These are phyloP conservation scores for Aspergillus glaucus DNA, from an alignment of 2,329 filamentous ascomycete genomes.

Conservation along the genomic window DNA sequence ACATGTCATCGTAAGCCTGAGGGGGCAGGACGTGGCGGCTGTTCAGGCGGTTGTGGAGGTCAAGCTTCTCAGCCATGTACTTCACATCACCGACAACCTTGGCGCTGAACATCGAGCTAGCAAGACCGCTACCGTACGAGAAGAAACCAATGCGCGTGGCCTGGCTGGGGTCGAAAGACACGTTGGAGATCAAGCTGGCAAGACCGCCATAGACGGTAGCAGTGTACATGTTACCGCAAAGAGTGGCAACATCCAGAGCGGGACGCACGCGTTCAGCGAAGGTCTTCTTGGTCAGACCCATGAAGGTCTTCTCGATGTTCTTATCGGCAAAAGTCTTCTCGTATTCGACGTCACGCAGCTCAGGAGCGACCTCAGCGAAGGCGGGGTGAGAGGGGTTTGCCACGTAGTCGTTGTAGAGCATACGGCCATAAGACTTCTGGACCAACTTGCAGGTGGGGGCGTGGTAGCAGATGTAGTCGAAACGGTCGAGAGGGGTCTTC, in stretches of 20 bases:
- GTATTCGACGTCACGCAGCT: constrained; percentile 73
- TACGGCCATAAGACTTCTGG: constrained; percentile 74
- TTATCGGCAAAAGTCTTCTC: constrained; percentile 74
- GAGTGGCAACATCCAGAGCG: constrained; percentile 67
- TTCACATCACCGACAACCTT: constrained; percentile 63
- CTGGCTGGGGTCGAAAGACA: constrained; percentile 57
- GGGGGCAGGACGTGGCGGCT: constrained; percentile 61
- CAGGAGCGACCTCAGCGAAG: constrained; percentile 69
- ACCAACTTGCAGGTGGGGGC: constrained; percentile 83
- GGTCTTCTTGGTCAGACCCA: constrained; percentile 75
- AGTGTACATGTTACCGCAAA: constrained; percentile 63
- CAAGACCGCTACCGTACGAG: constrained; percentile 73
- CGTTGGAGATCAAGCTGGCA: constrained; percentile 56
- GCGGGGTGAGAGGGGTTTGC: constrained; percentile 58
- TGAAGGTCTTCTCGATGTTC: constrained; percentile 79
- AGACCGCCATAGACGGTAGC: constrained; percentile 55
- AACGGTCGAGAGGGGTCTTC: constrained; percentile 67
- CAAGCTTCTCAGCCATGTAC: constrained; percentile 59
- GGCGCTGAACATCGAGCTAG: constrained; percentile 65
- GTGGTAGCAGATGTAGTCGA: constrained; percentile 79
- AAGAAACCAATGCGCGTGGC: constrained; percentile 71
- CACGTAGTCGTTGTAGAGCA: constrained; percentile 82
- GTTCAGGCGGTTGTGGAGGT: constrained; percentile 63
- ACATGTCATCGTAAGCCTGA: constrained; percentile 70
- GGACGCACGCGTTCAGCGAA: constrained; percentile 72